Evolutionary conservation across 352 stramenopile species (phyloP), one percentile per base, ranked within the genome.

Genomic region (Globisporangium barbulae): DNA sequence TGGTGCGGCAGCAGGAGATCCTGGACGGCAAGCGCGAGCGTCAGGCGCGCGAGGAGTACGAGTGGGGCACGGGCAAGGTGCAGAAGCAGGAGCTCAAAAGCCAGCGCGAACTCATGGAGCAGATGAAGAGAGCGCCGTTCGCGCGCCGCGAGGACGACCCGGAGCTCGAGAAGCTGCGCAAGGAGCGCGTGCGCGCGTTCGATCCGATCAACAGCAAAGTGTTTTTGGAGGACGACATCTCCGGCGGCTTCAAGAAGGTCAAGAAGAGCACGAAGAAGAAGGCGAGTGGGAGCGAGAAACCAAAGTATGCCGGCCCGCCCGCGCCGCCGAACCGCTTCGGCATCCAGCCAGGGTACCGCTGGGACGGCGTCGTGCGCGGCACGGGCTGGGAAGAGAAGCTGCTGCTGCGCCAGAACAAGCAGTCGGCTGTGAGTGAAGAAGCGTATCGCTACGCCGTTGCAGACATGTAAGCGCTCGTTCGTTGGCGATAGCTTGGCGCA

Each of bases 341-440:
- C 48, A 98, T 99, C 56, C 59, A 71, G 30, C 97, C 97, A 28
- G 97, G 97, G 22, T 99, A 99, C 77, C 88, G 97, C n/a, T 99
- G 97, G 97, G 97, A 99, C 74, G 97, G 97, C 33, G 88, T 98
- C 52, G 97, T 99, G 67, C 85, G 97, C 17, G 91, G 97, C 31
- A 99, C 97, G 61, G 94, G 91, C 28, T 99, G 97, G 83, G 97
- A 99, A 64, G 89, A 97, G 59, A 96, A 94, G 71, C 74, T 98
- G 0, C 78, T 98, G 70, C 79, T 90, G 62, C 76, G 77, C n/a
- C 72, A 85, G 63, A 95, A 93, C 65, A 74, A 74, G 1, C 76
- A 79, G 37, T 67, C 75, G 37, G 86, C 86, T 5, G 59, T 70
- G 1, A 87, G 71, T 53, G 84, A 91, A 62, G 84, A 95, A 57